Evolutionary conservation across 1,139 yeast species (phyloP).

Genomic region (Hyphopichia fennica): DNA sequence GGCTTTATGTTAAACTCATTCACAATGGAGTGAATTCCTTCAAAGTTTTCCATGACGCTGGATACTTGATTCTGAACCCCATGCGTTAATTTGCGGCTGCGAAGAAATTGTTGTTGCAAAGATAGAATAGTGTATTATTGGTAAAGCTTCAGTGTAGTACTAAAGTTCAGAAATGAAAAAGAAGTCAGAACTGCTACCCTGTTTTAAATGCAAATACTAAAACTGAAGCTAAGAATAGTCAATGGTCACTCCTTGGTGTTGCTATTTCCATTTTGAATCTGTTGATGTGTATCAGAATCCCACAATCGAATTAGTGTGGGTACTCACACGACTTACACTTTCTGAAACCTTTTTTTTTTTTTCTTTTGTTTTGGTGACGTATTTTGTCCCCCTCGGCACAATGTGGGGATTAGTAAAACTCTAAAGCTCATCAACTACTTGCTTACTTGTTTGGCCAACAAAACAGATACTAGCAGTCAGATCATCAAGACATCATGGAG

Average conservation of each 20-base stretch:
- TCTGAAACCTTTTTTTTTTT: neutral
- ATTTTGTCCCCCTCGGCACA: neutral
- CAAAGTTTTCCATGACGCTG: constrained; percentile 18
- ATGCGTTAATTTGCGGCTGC: too few relatives aligned
- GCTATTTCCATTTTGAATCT: neutral
- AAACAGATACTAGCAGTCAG: neutral
- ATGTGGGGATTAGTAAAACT: neutral
- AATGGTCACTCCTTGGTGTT: neutral
- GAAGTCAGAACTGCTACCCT: too few relatives aligned
- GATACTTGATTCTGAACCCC: too few relatives aligned
- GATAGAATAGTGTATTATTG: too few relatives aligned
- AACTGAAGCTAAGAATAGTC: too few relatives aligned
- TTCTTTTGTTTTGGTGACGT: neutral
- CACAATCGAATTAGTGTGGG: neutral
- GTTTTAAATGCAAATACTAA: too few relatives aligned
- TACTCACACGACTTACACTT: neutral
- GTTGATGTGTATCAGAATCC: neutral
- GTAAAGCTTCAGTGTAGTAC: too few relatives aligned
- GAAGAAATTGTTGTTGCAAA: too few relatives aligned
- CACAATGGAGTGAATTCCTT: constrained; percentile 19
- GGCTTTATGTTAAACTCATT: constrained; percentile 18
- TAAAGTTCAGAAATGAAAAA: too few relatives aligned
- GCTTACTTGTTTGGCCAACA: too few relatives aligned
- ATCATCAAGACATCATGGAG: constrained; percentile 52
- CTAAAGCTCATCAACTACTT: too few relatives aligned